Evolutionary conservation across 192 early-diverging fungal genomes (phyloP).

Genomic region (Glomus cerebriforme): DNA sequence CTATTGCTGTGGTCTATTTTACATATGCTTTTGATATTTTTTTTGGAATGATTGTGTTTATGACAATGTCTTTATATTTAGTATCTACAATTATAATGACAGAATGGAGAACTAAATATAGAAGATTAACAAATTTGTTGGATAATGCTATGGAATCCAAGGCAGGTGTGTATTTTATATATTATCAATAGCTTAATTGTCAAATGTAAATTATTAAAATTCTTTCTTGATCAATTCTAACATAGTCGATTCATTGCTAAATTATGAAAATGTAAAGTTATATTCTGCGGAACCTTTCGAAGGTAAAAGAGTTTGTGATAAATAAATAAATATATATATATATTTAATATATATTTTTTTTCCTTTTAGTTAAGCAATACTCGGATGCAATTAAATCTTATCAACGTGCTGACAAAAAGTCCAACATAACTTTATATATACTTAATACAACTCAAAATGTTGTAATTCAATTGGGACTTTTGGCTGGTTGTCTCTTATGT

Average conservation of each 20-base stretch:
- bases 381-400: conserved; percentile 69
- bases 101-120: conserved; percentile 79
- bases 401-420: conserved; percentile 78
- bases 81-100: conserved; percentile 77
- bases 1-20: conserved; percentile 72
- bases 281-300: conserved; percentile 44
- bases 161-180: conserved; percentile 57
- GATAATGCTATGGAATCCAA: conserved; percentile 77
- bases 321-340: not conserved
- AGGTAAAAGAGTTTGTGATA: not conserved
- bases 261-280: conserved; percentile 94
- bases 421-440: conserved; percentile 67
- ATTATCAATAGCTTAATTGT: not conserved
- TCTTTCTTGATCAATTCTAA: conserved; percentile 56
- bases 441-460: conserved; percentile 83
- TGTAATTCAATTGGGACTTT: conserved; percentile 77
- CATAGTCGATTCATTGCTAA: conserved; percentile 91
- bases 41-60: conserved; percentile 77
- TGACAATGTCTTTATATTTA: conserved; percentile 87
- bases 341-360: conserved; percentile 52
- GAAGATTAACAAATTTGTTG: conserved; percentile 70
- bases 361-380: conserved; percentile 65
- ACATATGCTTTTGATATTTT: conserved; percentile 69
- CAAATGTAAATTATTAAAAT: not conserved
- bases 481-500: conserved; percentile 75